Evolutionary conservation across 495 filamentous ascomycete species (phyloP).

Genomic region (Filosporella fistucella): DNA sequence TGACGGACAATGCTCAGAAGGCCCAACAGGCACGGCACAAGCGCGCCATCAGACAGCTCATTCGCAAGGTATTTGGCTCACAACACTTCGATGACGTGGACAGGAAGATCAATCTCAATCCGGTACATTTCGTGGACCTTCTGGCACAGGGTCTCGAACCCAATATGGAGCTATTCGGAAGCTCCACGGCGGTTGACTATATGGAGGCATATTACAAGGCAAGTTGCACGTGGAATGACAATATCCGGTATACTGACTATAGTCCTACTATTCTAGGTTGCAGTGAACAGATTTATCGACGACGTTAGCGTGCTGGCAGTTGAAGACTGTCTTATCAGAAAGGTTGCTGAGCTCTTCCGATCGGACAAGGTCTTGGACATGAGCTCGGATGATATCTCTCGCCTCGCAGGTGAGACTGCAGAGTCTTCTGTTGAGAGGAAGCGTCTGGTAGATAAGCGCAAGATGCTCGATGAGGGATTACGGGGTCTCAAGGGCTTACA

Average conservation of each 20-base stretch:
- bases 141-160: slow-evolving; percentile 21
- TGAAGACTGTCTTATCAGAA: slow-evolving; percentile 51
- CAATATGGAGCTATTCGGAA: slow-evolving; percentile 37
- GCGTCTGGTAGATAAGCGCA: no score
- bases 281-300: slow-evolving; percentile 57
- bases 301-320: slow-evolving; percentile 55
- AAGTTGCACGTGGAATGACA: slow-evolving; percentile 7
- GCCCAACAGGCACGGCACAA: no score
- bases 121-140: no score
- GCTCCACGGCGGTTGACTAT: slow-evolving; percentile 40
- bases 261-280: no score
- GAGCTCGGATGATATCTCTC: slow-evolving; percentile 33
- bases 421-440: slow-evolving; percentile 41
- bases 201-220: slow-evolving; percentile 50
- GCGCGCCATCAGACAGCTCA: no score
- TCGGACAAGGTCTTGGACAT: slow-evolving; percentile 40
- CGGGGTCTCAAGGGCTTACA: no score
- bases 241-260: not conserved
- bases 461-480: no score
- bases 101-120: no score
- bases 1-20: no score
- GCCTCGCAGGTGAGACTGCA: slow-evolving; percentile 52
- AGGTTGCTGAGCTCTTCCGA: slow-evolving; percentile 36
- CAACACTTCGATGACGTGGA: no score
- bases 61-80: no score